Percentiles rank a stretch among this genome's conserved stretches.
These are phyloP conservation scores for Alternaria panax DNA, from an alignment of 2,329 filamentous ascomycete genomes.

Conservation along the genomic window DNA sequence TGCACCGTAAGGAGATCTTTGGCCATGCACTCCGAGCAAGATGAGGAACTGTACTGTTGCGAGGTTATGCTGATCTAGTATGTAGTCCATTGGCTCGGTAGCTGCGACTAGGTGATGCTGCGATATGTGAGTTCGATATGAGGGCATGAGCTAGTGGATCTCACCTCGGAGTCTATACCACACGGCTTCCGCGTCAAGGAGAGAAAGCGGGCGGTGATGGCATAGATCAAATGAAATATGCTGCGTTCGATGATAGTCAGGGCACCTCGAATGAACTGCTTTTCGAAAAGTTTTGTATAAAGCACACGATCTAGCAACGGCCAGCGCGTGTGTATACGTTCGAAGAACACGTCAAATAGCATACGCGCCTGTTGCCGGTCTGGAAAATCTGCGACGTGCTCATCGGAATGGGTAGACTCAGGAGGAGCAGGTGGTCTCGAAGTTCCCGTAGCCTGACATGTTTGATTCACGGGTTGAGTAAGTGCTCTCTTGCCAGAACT, in stretches of 20 bases:
- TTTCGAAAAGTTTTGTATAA: slow-evolving; percentile 31
- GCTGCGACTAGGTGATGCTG: slow-evolving; percentile 32
- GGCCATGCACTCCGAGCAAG: slow-evolving; percentile 35
- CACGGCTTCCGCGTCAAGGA: slow-evolving; percentile 35
- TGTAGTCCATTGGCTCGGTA: slow-evolving; percentile 34
- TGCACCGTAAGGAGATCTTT: slow-evolving; percentile 38
- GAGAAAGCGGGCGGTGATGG: slow-evolving; percentile 36
- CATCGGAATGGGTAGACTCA: slow-evolving; percentile 8
- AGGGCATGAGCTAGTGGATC: not conserved
- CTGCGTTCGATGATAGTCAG: slow-evolving; percentile 32
- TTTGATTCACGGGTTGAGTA: not conserved
- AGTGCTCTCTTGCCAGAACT: slow-evolving; percentile 10
- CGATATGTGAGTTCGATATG: not conserved
- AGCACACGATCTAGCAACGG: slow-evolving; percentile 34
- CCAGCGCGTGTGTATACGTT: slow-evolving; percentile 38
- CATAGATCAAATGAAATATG: slow-evolving; percentile 36
- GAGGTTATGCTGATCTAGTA: slow-evolving; percentile 34
- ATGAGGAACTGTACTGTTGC: slow-evolving; percentile 37
- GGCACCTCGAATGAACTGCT: slow-evolving; percentile 27
- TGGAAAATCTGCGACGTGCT: slow-evolving; percentile 16
- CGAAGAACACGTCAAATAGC: slow-evolving; percentile 36
- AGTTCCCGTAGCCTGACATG: not conserved
- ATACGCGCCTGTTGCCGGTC: slow-evolving; percentile 24
- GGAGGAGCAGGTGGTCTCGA: slow-evolving; percentile 8
- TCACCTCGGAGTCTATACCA: slow-evolving; percentile 33